Base-by-base conservation (phyloP, 306 rosid genomes). In the Dryas drummondii region DNA sequence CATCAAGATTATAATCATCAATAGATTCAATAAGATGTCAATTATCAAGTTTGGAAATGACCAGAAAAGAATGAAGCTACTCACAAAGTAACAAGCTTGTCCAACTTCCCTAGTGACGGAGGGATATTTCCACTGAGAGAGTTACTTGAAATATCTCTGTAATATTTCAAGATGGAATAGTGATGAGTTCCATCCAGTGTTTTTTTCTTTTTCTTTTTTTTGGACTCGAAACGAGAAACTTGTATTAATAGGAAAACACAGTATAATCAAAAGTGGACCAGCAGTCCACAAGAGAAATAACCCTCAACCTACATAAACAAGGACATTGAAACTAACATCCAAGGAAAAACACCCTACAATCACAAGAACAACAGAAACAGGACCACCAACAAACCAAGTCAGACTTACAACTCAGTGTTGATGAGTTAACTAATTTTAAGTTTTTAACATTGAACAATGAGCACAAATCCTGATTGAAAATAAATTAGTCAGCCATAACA, bases 81-180 rank as follows among this genome's bases (percentile, higher is more conserved):
- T 80, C 85, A 92, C 98, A 96, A 70, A 78, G 76, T 70, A 64
- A 61, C 65, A 8, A 96, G 96, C 68, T 87, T 85, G 78, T 74
- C 83, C 92, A 96, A 82, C 80, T 85, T 92, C 78, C 96, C 99
- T 60, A 96, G 88, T 49, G 96, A 89, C 51, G 66, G 62, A 68
- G 99, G 98, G 79, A 92, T 86, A 79, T 40, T 87, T 79, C 99
- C 99, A 72, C 90, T 76, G n/a, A 96, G 88, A 42, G 93, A 89
- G 85, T 96, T 96, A 77, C 97, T 90, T 82, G 97, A 96, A 82
- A 94, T 80, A 76, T 94, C 99, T 85, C 99, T 94, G 91, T 58
- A 73, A 66, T 68, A 81, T 76, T 75, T 40, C 42, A 55, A 73
- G 78, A 78, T 64, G 58, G 26, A 71, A 47, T 65, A 67, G 45